Percentiles rank a stretch among this genome's conserved stretches.
These are phyloP conservation scores for Mycena pura DNA, from an alignment of 768 basidiomycete genomes.

Conservation along the genomic window DNA sequence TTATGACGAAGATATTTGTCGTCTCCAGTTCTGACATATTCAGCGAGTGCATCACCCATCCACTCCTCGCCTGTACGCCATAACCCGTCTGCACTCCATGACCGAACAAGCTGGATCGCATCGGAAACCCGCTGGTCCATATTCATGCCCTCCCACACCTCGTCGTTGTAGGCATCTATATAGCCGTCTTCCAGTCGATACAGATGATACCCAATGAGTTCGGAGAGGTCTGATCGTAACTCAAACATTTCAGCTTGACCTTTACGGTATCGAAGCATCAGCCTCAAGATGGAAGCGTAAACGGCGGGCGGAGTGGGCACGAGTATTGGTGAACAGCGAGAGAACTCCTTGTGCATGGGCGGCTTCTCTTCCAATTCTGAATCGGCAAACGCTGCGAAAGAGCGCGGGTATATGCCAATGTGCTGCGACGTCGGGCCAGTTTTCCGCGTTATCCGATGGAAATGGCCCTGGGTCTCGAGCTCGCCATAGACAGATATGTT, in stretches of 20 bases:
- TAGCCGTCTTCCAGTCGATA: slow-evolving; percentile 37
- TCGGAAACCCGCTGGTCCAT: slow-evolving; percentile 29
- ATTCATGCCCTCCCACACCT: slow-evolving; percentile 28
- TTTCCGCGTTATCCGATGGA: background rate
- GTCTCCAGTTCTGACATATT: background rate
- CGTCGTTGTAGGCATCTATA: slow-evolving; percentile 41
- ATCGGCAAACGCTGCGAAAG: slow-evolving; percentile 33
- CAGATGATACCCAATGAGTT: slow-evolving; percentile 42
- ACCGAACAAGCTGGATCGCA: slow-evolving; percentile 26
- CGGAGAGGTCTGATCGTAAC: slow-evolving; percentile 40
- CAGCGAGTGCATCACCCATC: slow-evolving; percentile 41
- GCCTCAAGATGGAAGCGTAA: slow-evolving; percentile 42
- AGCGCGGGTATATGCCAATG: slow-evolving; percentile 32
- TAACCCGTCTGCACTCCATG: slow-evolving; percentile 18
- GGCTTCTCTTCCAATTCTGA: slow-evolving; percentile 28
- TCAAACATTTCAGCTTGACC: slow-evolving; percentile 26
- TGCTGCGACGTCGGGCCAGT: slow-evolving; percentile 27
- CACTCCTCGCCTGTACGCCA: slow-evolving; percentile 40
- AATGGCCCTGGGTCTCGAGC: slow-evolving; percentile 19
- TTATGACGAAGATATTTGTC: too few species aligned
- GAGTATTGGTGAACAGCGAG: slow-evolving; percentile 28
- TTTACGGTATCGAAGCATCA: slow-evolving; percentile 36
- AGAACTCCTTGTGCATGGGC: slow-evolving; percentile 19
- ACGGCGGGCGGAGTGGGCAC: slow-evolving; percentile 38
- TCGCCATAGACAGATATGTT: slow-evolving; percentile 29